Conservation (phyloP, 257 asterid genomes). For the Salvia rosmarinus region DNA sequence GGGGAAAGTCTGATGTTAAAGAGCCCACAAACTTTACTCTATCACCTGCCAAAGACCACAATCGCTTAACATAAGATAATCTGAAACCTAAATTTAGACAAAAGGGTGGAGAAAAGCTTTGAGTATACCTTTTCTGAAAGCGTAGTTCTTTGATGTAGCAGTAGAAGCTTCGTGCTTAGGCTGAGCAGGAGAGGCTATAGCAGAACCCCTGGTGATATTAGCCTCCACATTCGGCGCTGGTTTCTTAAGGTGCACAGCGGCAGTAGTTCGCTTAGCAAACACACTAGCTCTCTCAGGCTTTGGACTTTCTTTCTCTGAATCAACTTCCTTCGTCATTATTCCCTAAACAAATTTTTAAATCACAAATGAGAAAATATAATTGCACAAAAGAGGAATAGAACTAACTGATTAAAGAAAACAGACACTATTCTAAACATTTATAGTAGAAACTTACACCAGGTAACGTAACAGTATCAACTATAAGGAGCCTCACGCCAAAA, state of each 20-base stretch:
- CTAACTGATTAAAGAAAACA: conserved; percentile 16
- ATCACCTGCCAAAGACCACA: conserved; percentile 64
- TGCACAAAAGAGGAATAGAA: conserved; percentile 10
- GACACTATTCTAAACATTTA: conserved; percentile 2
- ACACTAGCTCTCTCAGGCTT: conserved; percentile 70
- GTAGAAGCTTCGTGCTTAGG: conserved; percentile 89
- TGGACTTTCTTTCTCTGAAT: conserved; percentile 62
- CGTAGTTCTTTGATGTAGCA: conserved; percentile 68
- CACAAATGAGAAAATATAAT: background rate
- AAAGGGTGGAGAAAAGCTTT: conserved; percentile 9
- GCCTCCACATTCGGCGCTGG: conserved; percentile 81
- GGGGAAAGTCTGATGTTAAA: conserved; percentile 46
- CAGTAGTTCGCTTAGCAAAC: conserved; percentile 64
- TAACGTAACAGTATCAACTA: conserved; percentile 66
- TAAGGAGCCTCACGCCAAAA: conserved; percentile 65
- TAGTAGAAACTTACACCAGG: conserved; percentile 69
- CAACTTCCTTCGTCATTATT: conserved; percentile 57
- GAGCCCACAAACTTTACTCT: conserved; percentile 75
- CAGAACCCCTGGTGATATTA: conserved; percentile 63
- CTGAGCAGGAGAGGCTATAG: conserved; percentile 55
- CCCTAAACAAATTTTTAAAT: conserved; percentile 54
- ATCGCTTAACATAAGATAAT: conserved; percentile 7
- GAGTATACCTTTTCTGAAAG: conserved; percentile 67
- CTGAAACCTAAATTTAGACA: conserved; percentile 19
- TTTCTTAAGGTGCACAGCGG: conserved; percentile 63